phyloP scores from a whole-genome alignment of 805 yeast genomes.

The Starmera caribaea region DNA sequence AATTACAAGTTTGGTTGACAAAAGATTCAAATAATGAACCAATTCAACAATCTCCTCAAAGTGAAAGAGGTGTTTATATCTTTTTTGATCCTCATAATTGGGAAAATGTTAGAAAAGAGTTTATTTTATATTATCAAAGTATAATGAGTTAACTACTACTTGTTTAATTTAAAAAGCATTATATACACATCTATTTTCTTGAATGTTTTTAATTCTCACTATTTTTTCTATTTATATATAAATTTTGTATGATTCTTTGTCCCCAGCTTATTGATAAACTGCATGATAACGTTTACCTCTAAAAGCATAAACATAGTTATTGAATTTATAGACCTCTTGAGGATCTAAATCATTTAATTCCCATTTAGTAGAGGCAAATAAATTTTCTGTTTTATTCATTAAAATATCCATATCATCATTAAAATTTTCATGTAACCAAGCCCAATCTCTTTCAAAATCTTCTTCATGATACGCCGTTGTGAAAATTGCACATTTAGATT shows the following conservation, averaged over 20 bases:
- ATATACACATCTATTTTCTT: too few species aligned
- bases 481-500: constrained; percentile 87
- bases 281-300: constrained; percentile 98
- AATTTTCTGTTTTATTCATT: constrained; percentile 62
- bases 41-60: constrained; percentile 65
- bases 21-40: constrained; percentile 90
- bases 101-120: constrained; percentile 83
- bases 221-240: not conserved
- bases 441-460: constrained; percentile 62
- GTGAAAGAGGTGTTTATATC: constrained; percentile 87
- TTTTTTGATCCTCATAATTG: constrained; percentile 94
- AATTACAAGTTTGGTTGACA: constrained; percentile 92
- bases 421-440: constrained; percentile 58
- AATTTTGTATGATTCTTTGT: not conserved
- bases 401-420: constrained; percentile 72
- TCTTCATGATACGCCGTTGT: constrained; percentile 81
- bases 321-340: constrained; percentile 87
- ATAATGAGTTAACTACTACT: constrained; percentile 44
- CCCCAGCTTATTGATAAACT: constrained; percentile 27
- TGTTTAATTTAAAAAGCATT: too few species aligned
- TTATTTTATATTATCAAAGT: constrained; percentile 49
- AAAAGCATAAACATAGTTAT: constrained; percentile 81
- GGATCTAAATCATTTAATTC: constrained; percentile 90
- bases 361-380: constrained; percentile 84
- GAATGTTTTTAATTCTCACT: too few species aligned